These are phyloP conservation scores for Syncephalastrum monosporum DNA, from an alignment of 371 early-diverging fungal species.

Conservation along the genomic window DNA sequence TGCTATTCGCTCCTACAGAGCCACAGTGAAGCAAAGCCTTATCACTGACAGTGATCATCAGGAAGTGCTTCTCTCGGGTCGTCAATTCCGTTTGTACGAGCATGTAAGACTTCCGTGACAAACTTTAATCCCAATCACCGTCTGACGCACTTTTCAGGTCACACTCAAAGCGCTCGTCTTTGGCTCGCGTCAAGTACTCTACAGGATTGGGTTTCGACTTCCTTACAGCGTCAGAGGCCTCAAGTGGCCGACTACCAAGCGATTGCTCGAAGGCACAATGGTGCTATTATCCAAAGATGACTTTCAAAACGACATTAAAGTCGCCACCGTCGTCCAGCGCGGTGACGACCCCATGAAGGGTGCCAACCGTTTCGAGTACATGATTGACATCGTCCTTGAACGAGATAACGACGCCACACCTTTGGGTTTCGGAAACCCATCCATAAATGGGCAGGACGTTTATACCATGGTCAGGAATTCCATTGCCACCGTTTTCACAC, in stretches of 20 bases:
- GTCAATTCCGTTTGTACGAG: slow-evolving; percentile 26
- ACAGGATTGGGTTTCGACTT: slow-evolving; percentile 55
- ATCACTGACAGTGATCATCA: slow-evolving; percentile 17
- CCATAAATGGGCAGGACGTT: slow-evolving; percentile 26
- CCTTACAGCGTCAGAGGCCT: slow-evolving; percentile 43
- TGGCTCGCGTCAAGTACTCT: slow-evolving; percentile 43
- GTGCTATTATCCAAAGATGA: slow-evolving; percentile 54
- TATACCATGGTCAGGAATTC: slow-evolving; percentile 31
- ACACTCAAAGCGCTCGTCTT: slow-evolving; percentile 56
- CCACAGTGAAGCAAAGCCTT: slow-evolving; percentile 23
- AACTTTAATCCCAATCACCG: neutral
- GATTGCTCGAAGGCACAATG: slow-evolving; percentile 58
- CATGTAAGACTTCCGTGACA: slow-evolving; percentile 24
- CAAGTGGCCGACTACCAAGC: slow-evolving; percentile 55
- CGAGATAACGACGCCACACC: slow-evolving; percentile 39
- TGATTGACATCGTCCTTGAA: slow-evolving; percentile 55
- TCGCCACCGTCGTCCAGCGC: slow-evolving; percentile 61
- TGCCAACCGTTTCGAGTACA: slow-evolving; percentile 43
- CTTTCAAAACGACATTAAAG: slow-evolving; percentile 50
- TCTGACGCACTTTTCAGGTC: slow-evolving; percentile 23
- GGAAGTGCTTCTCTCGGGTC: slow-evolving; percentile 8
- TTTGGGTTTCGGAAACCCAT: slow-evolving; percentile 44
- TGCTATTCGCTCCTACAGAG: slow-evolving; percentile 46
- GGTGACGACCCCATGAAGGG: slow-evolving; percentile 47
- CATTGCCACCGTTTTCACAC: neutral